phyloP scores from a whole-genome alignment of 1,139 yeast species.

The Saccharomyces pastorianus region DNA sequence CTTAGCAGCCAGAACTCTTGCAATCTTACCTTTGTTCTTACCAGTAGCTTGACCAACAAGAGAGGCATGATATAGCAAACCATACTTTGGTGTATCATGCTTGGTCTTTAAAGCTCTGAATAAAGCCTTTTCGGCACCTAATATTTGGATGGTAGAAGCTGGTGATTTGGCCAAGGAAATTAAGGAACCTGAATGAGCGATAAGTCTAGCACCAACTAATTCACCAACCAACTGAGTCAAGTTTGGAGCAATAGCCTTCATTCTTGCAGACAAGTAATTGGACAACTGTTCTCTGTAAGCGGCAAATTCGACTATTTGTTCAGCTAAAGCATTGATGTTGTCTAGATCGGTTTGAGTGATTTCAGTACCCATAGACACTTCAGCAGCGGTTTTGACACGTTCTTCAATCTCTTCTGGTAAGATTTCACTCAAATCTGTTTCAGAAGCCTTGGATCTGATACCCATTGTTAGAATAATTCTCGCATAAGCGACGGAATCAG shows the following conservation, averaged over 20 bases:
- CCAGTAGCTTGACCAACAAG: conserved; percentile 96
- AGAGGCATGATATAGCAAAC: conserved; percentile 93
- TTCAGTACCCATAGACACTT: conserved; percentile 97
- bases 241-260: conserved; percentile 98
- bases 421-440: conserved; percentile 81
- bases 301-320: conserved; percentile 88
- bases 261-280: conserved; percentile 81
- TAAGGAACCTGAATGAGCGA: conserved; percentile 94
- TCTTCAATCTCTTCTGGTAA: conserved; percentile 89
- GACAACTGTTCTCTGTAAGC: conserved; percentile 91
- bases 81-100: conserved; percentile 97
- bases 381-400: conserved; percentile 84
- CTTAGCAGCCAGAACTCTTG: conserved; percentile 97
- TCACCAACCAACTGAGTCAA: conserved; percentile 93
- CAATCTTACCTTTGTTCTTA: conserved; percentile 96
- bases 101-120: conserved; percentile 97
- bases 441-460: conserved; percentile 81
- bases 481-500: conserved; percentile 91
- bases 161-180: conserved; percentile 95
- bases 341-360: conserved; percentile 80
- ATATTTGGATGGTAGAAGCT: conserved; percentile 95
- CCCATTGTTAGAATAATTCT: conserved; percentile 93
- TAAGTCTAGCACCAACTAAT: conserved; percentile 95
- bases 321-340: conserved; percentile 83
- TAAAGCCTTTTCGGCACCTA: conserved; percentile 98